Evolutionary conservation across 257 asterid genomes (phyloP), one percentile per base, ranked within the genome.

Genomic region (Mentha longifolia): DNA sequence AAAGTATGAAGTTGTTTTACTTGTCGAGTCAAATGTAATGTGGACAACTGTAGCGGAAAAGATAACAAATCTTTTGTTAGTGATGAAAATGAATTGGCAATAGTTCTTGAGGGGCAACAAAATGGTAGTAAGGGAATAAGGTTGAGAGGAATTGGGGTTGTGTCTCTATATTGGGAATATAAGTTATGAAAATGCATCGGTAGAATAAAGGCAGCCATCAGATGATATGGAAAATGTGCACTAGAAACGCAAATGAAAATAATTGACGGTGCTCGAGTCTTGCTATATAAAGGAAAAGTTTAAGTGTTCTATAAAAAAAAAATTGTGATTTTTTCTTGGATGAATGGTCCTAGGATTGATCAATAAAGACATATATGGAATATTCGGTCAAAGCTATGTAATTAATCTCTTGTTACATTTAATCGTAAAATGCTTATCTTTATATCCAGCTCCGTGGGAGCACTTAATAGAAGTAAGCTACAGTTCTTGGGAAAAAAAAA

Each of bases 361-460:
- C 49, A 35, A 4, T 19, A 12, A 28, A 11, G 68, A 15, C 15
- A 25, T 55, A 15, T 42, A 9, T 68, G 64, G 64, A 37, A 52
- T 52, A 19, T 11, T 33, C n/a, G 1, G 37, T 12, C 46, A 30
- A 65, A 49, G 13, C 10, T 52, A 49, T 31, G 17, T 17, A 7
- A 22, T 49, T 62, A 20, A 52, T 54, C 30, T 39, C 4, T 20
- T 22, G 16, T 37, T 54, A 54, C 55, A 41, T 13, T 50, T 20
- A 54, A 39, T 68, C 64, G 42, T 67, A 19, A 68, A 57, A 4
- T 33, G n/a, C 28, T 11, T 31, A 69, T 55, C 25, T 55, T 45
- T 9, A 22, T n/a, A 8, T 55, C 17, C 17, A 68, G 20, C 73
- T 42, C 33, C 14, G 2, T 57, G 41, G 16, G 13, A 41, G 19